Conservation (phyloP, 495 filamentous ascomycete species). For the Annulohypoxylon moriforme region DNA sequence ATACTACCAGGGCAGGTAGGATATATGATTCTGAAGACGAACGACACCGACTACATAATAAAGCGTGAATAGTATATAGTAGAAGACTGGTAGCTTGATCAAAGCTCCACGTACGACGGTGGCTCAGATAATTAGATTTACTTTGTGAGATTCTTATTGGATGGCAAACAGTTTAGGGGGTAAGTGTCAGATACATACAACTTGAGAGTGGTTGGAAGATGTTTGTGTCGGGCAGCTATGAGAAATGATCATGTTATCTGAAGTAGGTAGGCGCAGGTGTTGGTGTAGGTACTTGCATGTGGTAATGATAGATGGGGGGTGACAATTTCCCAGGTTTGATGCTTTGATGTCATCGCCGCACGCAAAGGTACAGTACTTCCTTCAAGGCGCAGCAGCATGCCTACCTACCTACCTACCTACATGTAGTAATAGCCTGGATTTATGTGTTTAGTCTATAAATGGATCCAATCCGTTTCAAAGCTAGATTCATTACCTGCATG, state of each 20-base stretch:
- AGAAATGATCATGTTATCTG: background rate
- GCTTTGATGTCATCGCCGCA: constrained; percentile 37
- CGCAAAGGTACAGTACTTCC: constrained; percentile 2
- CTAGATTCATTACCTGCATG: background rate
- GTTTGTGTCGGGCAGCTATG: background rate
- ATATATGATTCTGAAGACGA: background rate
- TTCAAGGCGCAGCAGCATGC: background rate
- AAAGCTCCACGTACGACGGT: constrained; percentile 20
- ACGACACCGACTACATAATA: constrained; percentile 9
- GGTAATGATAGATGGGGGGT: constrained; percentile 1
- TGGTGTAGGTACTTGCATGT: no score
- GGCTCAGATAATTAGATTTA: constrained; percentile 18
- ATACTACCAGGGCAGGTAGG: no score
- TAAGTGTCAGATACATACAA: background rate
- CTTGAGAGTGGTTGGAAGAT: background rate
- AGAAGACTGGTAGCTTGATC: constrained; percentile 1
- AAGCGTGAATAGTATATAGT: background rate
- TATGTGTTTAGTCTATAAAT: background rate
- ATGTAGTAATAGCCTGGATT: background rate
- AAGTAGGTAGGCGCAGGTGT: no score
- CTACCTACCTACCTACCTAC: no score
- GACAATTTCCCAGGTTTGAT: constrained; percentile 17
- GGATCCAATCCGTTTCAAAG: background rate
- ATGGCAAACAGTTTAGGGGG: background rate
- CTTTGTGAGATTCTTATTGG: background rate